Percentiles rank a stretch among this genome's conserved stretches.
Evolutionary conservation across 257 asterid species (phyloP).

Genomic region (Pogostemon cablin): DNA sequence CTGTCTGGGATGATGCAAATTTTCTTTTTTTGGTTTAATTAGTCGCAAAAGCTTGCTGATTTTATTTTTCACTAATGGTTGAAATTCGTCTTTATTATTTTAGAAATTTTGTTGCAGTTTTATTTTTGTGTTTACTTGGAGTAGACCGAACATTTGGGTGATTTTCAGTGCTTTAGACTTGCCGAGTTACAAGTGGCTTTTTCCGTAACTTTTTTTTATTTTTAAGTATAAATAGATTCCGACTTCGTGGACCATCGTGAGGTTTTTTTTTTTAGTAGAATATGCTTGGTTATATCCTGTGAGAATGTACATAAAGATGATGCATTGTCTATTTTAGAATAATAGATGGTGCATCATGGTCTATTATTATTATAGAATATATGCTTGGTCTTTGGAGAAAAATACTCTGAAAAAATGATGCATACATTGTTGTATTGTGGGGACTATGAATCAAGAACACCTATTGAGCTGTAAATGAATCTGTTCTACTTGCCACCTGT

Average conservation of each 20-base stretch:
- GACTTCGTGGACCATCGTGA: conserved; percentile 14
- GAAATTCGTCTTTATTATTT: background rate
- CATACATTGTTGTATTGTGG: background rate
- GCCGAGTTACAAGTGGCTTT: background rate
- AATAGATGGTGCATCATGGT: no score
- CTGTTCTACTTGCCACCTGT: background rate
- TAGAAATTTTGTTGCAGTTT: background rate
- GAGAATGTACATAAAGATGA: conserved; percentile 13
- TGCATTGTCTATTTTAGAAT: no score
- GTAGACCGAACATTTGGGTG: conserved; percentile 10
- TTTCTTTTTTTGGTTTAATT: background rate
- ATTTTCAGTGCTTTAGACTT: conserved; percentile 1
- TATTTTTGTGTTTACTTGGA: conserved; percentile 13
- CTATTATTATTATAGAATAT: no score
- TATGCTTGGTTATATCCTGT: background rate
- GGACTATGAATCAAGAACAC: background rate
- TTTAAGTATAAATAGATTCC: background rate
- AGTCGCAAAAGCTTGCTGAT: background rate
- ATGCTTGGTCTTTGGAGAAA: background rate
- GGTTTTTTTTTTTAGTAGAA: background rate
- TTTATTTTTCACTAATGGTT: conserved; percentile 2
- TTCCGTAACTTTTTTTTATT: background rate
- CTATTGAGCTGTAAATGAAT: conserved; percentile 1
- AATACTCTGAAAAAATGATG: background rate
- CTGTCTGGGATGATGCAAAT: background rate